Percentiles rank a stretch among this genome's conserved stretches.
These are phyloP conservation scores for Pseudogymnoascus sp. DNA, from an alignment of 2,329 filamentous ascomycete species.

Conservation along the genomic window DNA sequence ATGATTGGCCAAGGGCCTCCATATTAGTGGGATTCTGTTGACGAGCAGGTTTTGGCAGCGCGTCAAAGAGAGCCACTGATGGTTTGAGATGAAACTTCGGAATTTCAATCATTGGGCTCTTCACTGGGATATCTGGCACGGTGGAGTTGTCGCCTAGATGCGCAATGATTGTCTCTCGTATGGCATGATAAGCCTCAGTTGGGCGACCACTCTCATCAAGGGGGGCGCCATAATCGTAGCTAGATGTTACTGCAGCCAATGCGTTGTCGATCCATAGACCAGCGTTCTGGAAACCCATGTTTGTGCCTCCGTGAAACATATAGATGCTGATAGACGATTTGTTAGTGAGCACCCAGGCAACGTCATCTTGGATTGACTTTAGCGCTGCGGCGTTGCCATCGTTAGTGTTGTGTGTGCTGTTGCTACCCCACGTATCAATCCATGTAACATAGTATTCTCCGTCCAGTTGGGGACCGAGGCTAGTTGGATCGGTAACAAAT, in stretches of 20 bases:
- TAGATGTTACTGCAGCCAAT: slow-evolving; percentile 35
- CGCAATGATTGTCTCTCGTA: slow-evolving; percentile 33
- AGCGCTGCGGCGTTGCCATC: slow-evolving; percentile 22
- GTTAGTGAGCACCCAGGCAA: slow-evolving; percentile 31
- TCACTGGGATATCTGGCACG: slow-evolving; percentile 30
- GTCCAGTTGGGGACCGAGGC: slow-evolving; percentile 37
- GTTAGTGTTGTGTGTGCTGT: slow-evolving; percentile 30
- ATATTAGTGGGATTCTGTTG: slow-evolving; percentile 32
- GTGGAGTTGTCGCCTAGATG: slow-evolving; percentile 29
- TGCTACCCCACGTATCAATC: slow-evolving; percentile 36
- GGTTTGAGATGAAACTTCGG: slow-evolving; percentile 32
- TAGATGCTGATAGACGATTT: slow-evolving; percentile 40
- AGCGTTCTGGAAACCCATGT: slow-evolving; percentile 40
- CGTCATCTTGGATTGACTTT: slow-evolving; percentile 25
- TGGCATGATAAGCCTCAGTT: slow-evolving; percentile 34
- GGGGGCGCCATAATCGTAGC: slow-evolving; percentile 43
- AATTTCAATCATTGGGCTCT: slow-evolving; percentile 28
- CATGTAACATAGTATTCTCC: slow-evolving; percentile 41
- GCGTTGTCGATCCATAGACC: slow-evolving; percentile 34
- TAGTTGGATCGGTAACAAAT: slow-evolving; percentile 35
- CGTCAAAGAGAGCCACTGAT: slow-evolving; percentile 31
- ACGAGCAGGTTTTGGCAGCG: slow-evolving; percentile 21
- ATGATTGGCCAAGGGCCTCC: slow-evolving; percentile 37
- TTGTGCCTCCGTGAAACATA: slow-evolving; percentile 46
- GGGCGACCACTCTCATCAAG: slow-evolving; percentile 41